A percentile compares a stretch with the other conserved stretches of the same genome.
Conservation (phyloP, 805 yeast species). For the Starmerella stigmatis region DNA sequence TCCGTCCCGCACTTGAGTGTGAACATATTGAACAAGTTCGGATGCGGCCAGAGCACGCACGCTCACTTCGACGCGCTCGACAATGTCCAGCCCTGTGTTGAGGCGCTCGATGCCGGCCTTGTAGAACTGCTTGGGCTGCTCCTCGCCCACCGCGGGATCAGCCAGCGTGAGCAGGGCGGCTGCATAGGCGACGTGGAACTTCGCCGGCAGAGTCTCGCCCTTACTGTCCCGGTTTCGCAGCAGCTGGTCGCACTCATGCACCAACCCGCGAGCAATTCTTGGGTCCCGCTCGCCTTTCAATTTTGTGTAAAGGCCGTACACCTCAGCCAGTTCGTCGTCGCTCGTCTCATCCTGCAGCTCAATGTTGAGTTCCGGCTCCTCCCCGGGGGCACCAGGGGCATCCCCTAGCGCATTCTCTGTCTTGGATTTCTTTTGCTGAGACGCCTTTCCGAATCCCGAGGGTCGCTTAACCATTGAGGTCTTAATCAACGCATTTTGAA, state of each 20-base stretch:
- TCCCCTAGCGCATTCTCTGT: not conserved
- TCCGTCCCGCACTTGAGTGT: conserved; percentile 12
- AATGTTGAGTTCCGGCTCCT: conserved; percentile 43
- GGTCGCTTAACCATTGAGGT: conserved; percentile 49
- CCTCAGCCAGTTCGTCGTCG: conserved; percentile 69
- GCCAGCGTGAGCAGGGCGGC: conserved; percentile 38
- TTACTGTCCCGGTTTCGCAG: conserved; percentile 33
- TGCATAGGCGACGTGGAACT: conserved; percentile 65
- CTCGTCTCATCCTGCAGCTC: conserved; percentile 63
- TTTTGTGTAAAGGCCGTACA: conserved; percentile 61
- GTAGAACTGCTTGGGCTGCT: conserved; percentile 42
- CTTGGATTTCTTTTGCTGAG: conserved; percentile 36
- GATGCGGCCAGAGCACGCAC: conserved; percentile 18
- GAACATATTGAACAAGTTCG: conserved; percentile 19
- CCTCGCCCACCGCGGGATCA: conserved; percentile 23
- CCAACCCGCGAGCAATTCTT: conserved; percentile 48
- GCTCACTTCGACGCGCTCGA: not conserved
- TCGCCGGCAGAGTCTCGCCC: conserved; percentile 27
- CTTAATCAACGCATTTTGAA: not conserved
- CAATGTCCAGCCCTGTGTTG: conserved; percentile 41
- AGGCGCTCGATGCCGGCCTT: conserved; percentile 64
- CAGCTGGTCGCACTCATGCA: conserved; percentile 85
- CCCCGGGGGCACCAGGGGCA: conserved; percentile 13
- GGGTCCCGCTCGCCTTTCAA: conserved; percentile 44
- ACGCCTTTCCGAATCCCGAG: conserved; percentile 51